A percentile compares a stretch with the other conserved stretches of the same genome.
Conservation (phyloP, 1,139 yeast species). For the Spathaspora sp. region DNA sequence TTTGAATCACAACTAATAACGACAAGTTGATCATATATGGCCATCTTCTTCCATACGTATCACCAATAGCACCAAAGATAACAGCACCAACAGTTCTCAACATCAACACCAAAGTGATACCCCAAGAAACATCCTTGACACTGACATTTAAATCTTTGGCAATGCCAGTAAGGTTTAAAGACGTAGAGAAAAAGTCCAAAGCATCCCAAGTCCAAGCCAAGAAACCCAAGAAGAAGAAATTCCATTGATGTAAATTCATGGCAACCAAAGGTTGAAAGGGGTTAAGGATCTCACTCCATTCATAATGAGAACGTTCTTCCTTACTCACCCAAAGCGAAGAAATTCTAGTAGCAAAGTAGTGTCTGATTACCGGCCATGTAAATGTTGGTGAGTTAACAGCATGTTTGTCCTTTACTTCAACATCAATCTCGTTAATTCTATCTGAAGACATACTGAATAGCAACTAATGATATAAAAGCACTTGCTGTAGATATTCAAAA, state of each 20-base stretch:
- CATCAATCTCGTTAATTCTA: not conserved
- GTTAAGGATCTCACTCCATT: conserved; percentile 31
- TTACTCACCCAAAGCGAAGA: conserved; percentile 32
- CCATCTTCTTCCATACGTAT: conserved; percentile 37
- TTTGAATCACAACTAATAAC: conserved; percentile 34
- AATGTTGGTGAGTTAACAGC: conserved; percentile 34
- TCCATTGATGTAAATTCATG: conserved; percentile 35
- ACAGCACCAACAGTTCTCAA: conserved; percentile 45
- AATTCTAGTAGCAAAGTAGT: conserved; percentile 30
- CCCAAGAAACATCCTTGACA: conserved; percentile 40
- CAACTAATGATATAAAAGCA: too few species aligned
- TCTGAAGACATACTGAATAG: not conserved
- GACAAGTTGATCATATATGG: conserved; percentile 34
- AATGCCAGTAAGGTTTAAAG: conserved; percentile 31
- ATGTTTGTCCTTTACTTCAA: conserved; percentile 27
- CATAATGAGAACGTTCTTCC: conserved; percentile 27
- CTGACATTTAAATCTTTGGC: conserved; percentile 27
- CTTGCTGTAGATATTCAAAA: too few species aligned
- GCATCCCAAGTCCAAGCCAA: conserved; percentile 48
- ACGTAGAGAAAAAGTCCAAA: conserved; percentile 40
- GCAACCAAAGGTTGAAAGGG: conserved; percentile 34
- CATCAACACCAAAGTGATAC: conserved; percentile 46
- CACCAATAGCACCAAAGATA: conserved; percentile 39
- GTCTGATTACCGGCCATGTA: conserved; percentile 22
- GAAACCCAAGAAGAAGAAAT: conserved; percentile 33